Evolutionary conservation across 176 grass and related monocot genomes (phyloP).

Genomic region (Triticum dicoccoides): DNA sequence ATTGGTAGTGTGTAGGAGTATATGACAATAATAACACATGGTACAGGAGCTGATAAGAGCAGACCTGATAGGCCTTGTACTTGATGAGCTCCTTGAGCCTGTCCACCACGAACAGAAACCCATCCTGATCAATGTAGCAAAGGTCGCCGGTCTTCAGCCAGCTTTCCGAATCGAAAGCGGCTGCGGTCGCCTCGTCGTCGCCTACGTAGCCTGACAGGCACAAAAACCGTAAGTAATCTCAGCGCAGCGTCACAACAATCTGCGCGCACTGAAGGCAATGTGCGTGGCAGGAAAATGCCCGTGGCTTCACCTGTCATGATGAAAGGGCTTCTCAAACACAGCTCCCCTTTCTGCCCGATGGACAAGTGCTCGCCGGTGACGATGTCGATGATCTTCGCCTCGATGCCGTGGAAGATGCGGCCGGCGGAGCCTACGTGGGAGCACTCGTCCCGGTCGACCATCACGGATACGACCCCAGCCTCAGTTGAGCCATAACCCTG

Average conservation of each 20-base stretch:
- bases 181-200: conserved; percentile 60
- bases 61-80: conserved; percentile 92
- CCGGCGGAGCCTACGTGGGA: conserved; percentile 41
- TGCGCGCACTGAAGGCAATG: neutral
- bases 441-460: conserved; percentile 57
- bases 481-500: conserved; percentile 77
- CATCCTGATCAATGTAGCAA: conserved; percentile 70
- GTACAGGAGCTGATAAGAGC: neutral
- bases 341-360: conserved; percentile 53
- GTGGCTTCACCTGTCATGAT: conserved; percentile 52
- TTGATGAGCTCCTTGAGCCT: conserved; percentile 86
- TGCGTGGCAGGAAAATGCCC: neutral
- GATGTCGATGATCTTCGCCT: conserved; percentile 51
- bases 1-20: no score
- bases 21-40: neutral
- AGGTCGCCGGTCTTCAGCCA: conserved; percentile 84
- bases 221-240: neutral
- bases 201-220: conserved; percentile 55
- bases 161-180: conserved; percentile 54
- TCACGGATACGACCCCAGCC: conserved; percentile 47
- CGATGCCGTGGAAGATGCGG: conserved; percentile 30
- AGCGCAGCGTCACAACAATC: neutral
- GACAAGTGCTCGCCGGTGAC: conserved; percentile 34
- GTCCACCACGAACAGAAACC: conserved; percentile 61
- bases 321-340: conserved; percentile 47